A percentile compares a stretch with the other conserved stretches of the same genome.
These are phyloP conservation scores for Fusarium abutilonis DNA, from an alignment of 2,329 filamentous ascomycete species.

Conservation along the genomic window DNA sequence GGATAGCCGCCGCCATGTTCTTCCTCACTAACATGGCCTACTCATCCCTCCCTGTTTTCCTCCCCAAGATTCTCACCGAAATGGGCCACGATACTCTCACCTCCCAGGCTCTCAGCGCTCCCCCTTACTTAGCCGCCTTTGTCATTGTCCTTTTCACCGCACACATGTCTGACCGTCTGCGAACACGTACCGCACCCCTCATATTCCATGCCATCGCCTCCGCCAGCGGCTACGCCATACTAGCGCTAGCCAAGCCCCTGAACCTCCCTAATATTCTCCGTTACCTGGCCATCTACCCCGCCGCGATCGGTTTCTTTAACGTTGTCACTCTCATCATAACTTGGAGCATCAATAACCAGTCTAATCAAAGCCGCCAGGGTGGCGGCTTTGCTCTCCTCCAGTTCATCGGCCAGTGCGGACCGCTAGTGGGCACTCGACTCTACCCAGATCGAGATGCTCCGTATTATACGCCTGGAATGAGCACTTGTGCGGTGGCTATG, in stretches of 20 bases:
- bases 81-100: constrained; percentile 76
- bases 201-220: constrained; percentile 76
- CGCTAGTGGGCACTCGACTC: constrained; percentile 72
- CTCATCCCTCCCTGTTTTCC: constrained; percentile 85
- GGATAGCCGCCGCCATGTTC: constrained; percentile 83
- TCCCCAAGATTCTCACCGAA: constrained; percentile 80
- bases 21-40: constrained; percentile 90
- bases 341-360: constrained; percentile 90
- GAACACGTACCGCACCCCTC: constrained; percentile 71
- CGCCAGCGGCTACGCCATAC: constrained; percentile 65
- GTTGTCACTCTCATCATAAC: constrained; percentile 86
- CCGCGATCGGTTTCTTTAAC: constrained; percentile 82
- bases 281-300: constrained; percentile 82
- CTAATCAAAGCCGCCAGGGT: constrained; percentile 73
- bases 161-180: constrained; percentile 73
- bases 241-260: constrained; percentile 66
- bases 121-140: constrained; percentile 83
- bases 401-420: constrained; percentile 81
- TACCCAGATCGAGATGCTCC: constrained; percentile 70
- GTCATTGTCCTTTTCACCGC: constrained; percentile 76
- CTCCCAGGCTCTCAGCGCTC: constrained; percentile 81
- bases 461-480: constrained; percentile 71
- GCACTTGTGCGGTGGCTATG: constrained; percentile 71
- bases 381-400: constrained; percentile 84
- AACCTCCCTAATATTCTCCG: constrained; percentile 60